Evolutionary conservation across 1,284 basidiomycete genomes (phyloP).

Genomic region (Ceratorhiza oryzae-sativae): DNA sequence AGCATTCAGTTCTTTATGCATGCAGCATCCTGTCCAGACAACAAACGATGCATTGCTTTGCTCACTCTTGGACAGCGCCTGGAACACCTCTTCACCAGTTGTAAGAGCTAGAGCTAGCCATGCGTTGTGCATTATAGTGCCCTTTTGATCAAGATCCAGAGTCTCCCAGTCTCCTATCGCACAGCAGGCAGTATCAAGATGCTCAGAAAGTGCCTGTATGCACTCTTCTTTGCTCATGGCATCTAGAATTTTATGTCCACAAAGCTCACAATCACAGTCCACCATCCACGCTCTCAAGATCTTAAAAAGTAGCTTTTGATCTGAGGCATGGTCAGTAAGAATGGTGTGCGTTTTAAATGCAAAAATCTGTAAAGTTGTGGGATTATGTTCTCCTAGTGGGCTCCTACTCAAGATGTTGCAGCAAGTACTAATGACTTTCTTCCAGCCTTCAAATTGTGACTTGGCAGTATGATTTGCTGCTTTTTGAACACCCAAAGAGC

Average conservation of each 20-base stretch:
- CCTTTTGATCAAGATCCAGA: not conserved
- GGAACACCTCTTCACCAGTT: not conserved
- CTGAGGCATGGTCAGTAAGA: conserved; percentile 27
- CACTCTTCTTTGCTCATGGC: not conserved
- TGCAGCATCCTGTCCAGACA: conserved; percentile 52
- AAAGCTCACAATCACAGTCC: not conserved
- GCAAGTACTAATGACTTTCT: not conserved
- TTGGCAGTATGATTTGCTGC: conserved; percentile 13
- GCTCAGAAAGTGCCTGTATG: not conserved
- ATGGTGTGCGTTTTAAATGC: not conserved
- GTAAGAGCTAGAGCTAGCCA: not conserved
- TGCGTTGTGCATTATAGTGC: not conserved
- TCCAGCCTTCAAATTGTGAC: conserved; percentile 12
- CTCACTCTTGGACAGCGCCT: not conserved
- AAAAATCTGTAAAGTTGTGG: not conserved
- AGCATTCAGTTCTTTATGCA: conserved; percentile 55
- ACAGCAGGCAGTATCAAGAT: not conserved
- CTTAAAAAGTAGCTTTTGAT: not conserved
- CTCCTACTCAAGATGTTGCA: not conserved
- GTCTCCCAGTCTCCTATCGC: not conserved
- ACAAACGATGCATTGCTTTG: not conserved
- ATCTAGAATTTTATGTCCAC: not conserved
- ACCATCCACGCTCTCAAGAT: conserved; percentile 2
- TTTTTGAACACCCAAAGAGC: conserved; percentile 11
- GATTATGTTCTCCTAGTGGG: not conserved